A percentile compares a stretch with the other conserved stretches of the same genome.
Evolutionary conservation across 441 rosid genomes (phyloP).

Genomic region (Eruca vesicaria): DNA sequence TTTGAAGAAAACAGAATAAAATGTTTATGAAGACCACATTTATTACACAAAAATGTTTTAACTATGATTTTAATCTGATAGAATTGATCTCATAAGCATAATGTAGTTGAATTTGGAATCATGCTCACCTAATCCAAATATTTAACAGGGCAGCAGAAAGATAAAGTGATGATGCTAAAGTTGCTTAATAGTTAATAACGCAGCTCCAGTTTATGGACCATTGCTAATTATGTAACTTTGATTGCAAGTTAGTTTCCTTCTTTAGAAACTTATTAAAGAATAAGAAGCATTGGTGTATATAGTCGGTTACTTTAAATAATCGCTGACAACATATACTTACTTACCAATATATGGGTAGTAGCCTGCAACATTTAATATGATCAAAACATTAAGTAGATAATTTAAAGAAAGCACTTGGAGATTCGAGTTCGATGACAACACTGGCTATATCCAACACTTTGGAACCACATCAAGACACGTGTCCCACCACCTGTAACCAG

Average conservation of each 20-base stretch:
- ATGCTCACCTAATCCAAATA: too few relatives aligned
- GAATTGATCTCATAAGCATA: too few relatives aligned
- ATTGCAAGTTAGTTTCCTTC: not conserved
- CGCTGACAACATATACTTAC: not conserved
- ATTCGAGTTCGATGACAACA: slow-evolving; percentile 34
- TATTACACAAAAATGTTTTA: too few relatives aligned
- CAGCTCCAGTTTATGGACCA: not conserved
- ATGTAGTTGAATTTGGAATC: too few relatives aligned
- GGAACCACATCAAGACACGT: slow-evolving; percentile 39
- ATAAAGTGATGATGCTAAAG: too few relatives aligned
- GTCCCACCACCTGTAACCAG: slow-evolving; percentile 64
- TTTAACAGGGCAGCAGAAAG: too few relatives aligned
- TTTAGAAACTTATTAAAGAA: not conserved
- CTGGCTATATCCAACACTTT: slow-evolving; percentile 34
- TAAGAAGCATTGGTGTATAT: not conserved
- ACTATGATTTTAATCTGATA: too few relatives aligned
- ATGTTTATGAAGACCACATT: too few relatives aligned
- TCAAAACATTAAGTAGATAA: slow-evolving; percentile 11
- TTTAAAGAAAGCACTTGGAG: slow-evolving; percentile 17
- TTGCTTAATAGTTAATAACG: not conserved
- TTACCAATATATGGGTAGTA: slow-evolving; percentile 20
- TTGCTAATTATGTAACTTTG: not conserved
- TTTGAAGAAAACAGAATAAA: too few relatives aligned
- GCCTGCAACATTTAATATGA: slow-evolving; percentile 14
- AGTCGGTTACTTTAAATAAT: not conserved